Conservation (phyloP, 1,284 basidiomycete genomes). For the Irpex sp. region DNA sequence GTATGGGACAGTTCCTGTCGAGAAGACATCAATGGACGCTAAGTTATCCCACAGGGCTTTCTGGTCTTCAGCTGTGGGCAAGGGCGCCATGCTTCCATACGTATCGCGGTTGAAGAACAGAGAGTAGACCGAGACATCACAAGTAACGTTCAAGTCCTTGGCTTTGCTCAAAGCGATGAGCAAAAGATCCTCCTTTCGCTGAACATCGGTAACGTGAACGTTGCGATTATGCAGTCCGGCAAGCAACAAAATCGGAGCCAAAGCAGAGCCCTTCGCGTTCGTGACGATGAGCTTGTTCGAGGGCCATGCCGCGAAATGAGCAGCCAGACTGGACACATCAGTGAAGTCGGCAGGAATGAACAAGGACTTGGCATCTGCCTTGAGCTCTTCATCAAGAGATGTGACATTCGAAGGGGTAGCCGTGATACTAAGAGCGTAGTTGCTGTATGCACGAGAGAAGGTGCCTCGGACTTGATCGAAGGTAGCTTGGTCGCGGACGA, state of each 20-base stretch:
- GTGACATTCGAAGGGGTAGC: conserved; percentile 71
- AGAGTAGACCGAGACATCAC: conserved; percentile 92
- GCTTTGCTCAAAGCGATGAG: conserved; percentile 95
- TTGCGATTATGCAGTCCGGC: conserved; percentile 89
- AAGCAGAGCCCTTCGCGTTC: conserved; percentile 88
- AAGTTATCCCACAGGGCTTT: conserved; percentile 86
- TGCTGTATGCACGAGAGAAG: conserved; percentile 70
- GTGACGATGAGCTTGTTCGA: conserved; percentile 90
- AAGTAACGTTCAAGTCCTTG: conserved; percentile 92
- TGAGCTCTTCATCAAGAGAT: conserved; percentile 69
- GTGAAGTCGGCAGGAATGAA: conserved; percentile 79
- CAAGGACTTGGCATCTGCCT: conserved; percentile 77
- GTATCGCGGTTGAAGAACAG: conserved; percentile 87
- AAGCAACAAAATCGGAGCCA: conserved; percentile 91
- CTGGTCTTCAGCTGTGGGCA: conserved; percentile 83
- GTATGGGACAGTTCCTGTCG: conserved; percentile 85
- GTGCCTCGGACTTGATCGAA: conserved; percentile 71
- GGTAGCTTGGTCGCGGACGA: conserved; percentile 65
- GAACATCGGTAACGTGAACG: conserved; percentile 94
- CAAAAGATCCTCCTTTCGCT: conserved; percentile 83
- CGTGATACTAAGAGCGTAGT: conserved; percentile 81
- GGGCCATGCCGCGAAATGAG: conserved; percentile 92
- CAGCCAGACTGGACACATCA: conserved; percentile 64
- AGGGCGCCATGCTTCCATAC: conserved; percentile 61
- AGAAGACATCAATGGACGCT: conserved; percentile 87